phyloP scores from a whole-genome alignment of 768 basidiomycete species.

The Suillus ampliporus region DNA sequence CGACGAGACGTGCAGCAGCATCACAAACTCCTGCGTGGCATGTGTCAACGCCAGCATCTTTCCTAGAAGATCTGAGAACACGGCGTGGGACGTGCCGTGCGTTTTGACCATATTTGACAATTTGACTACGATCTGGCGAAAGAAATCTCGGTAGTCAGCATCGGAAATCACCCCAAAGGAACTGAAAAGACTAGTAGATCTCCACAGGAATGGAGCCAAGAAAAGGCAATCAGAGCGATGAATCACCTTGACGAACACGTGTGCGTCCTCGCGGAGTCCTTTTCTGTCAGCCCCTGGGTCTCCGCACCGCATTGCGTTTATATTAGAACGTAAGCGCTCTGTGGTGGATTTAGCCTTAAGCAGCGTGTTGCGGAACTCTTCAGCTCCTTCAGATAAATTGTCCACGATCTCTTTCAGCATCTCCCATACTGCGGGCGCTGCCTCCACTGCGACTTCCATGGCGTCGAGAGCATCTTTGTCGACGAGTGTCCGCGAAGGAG shows the following conservation, averaged over 20 bases:
- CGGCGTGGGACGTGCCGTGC: constrained; percentile 58
- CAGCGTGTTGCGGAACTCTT: constrained; percentile 59
- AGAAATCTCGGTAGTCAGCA: background rate
- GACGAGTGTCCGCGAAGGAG: constrained; percentile 65
- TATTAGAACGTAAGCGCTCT: constrained; percentile 60
- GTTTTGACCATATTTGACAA: constrained; percentile 76
- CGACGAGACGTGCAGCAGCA: constrained; percentile 85
- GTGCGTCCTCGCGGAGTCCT: constrained; percentile 76
- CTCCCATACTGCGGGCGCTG: constrained; percentile 83
- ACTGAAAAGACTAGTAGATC: constrained; percentile 1
- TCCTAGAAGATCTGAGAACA: constrained; percentile 63
- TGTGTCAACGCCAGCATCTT: constrained; percentile 81
- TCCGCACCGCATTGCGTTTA: constrained; percentile 62
- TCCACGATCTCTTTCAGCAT: constrained; percentile 78
- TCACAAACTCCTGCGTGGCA: constrained; percentile 86
- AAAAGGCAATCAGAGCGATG: background rate
- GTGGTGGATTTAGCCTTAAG: constrained; percentile 70
- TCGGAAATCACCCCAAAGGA: background rate
- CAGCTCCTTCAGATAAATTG: constrained; percentile 55
- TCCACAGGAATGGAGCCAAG: background rate
- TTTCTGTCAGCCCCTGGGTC: constrained; percentile 60
- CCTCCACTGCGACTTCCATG: constrained; percentile 77
- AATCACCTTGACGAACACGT: constrained; percentile 79
- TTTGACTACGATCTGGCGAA: constrained; percentile 69
- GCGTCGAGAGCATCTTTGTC: constrained; percentile 82